Conservation (phyloP, 2,329 filamentous ascomycete genomes). For the Xylaria sp. region DNA sequence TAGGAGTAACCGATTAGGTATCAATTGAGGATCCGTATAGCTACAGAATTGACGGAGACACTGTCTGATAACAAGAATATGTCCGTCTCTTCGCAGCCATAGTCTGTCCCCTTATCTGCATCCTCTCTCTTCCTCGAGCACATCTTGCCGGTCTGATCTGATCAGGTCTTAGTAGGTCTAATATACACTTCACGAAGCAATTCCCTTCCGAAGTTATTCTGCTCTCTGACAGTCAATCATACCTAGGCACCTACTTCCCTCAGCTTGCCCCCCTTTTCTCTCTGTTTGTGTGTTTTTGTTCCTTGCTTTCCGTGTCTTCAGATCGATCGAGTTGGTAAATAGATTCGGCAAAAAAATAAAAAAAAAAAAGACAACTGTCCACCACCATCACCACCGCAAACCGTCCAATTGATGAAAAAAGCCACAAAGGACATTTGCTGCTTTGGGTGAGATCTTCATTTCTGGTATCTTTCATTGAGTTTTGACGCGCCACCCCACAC, state of each 20-base stretch:
- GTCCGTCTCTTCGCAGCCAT: too few relatives aligned
- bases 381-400: not conserved
- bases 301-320: too few relatives aligned
- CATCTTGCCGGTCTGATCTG: too few relatives aligned
- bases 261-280: not conserved
- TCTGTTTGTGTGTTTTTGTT: not conserved
- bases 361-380: not conserved
- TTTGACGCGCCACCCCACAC: not conserved
- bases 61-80: too few relatives aligned
- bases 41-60: not conserved
- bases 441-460: not conserved
- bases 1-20: not conserved
- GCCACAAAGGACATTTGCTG: not conserved
- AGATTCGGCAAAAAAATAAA: too few relatives aligned
- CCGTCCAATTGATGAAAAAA: too few relatives aligned
- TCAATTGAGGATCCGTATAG: not conserved
- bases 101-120: too few relatives aligned
- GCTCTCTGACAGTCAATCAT: not conserved
- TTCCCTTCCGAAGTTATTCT: not conserved
- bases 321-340: too few relatives aligned
- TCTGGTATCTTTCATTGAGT: not conserved
- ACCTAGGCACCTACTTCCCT: not conserved
- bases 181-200: not conserved
- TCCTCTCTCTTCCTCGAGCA: too few relatives aligned
- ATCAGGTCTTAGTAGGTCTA: not conserved